A percentile compares a stretch with the other conserved stretches of the same genome.
Conservation (phyloP, 1,284 basidiomycete genomes). For the Ustilago lituana region DNA sequence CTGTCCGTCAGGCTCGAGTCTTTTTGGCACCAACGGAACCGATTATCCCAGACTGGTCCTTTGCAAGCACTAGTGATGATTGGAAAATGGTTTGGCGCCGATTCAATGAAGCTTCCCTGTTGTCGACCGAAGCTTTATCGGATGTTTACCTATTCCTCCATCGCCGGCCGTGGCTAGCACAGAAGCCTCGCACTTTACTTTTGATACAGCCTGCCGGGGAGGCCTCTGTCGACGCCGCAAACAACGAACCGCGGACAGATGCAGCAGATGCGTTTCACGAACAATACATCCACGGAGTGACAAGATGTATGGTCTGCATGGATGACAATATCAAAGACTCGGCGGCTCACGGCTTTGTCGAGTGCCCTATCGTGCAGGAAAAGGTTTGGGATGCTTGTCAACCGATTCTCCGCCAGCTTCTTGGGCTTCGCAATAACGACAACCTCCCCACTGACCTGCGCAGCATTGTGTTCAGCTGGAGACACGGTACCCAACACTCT, state of each 20-base stretch:
- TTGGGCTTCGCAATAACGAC: background rate
- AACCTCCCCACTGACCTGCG: no score
- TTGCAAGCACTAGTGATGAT: background rate
- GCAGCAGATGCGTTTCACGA: background rate
- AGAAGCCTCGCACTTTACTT: no score
- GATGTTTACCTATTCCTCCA: conserved; percentile 8
- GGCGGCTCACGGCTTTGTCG: conserved; percentile 8
- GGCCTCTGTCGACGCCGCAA: no score
- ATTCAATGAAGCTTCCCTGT: conserved; percentile 2
- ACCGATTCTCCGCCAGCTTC: background rate
- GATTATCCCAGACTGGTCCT: conserved; percentile 2
- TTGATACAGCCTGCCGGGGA: no score
- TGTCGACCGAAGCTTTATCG: conserved; percentile 1
- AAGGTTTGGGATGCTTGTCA: conserved; percentile 6
- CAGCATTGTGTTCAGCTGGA: no score
- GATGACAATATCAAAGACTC: conserved; percentile 5
- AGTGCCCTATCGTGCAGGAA: conserved; percentile 4
- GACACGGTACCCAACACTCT: no score
- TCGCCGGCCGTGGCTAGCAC: conserved; percentile 1
- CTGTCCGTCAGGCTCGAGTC: background rate
- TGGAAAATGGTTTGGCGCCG: conserved; percentile 4
- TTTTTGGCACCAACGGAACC: background rate
- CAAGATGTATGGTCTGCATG: conserved; percentile 8
- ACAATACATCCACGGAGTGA: conserved; percentile 3
- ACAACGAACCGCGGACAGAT: no score